These are phyloP conservation scores for Elasticomyces elasticus DNA, from an alignment of 495 filamentous ascomycete genomes.

Conservation along the genomic window DNA sequence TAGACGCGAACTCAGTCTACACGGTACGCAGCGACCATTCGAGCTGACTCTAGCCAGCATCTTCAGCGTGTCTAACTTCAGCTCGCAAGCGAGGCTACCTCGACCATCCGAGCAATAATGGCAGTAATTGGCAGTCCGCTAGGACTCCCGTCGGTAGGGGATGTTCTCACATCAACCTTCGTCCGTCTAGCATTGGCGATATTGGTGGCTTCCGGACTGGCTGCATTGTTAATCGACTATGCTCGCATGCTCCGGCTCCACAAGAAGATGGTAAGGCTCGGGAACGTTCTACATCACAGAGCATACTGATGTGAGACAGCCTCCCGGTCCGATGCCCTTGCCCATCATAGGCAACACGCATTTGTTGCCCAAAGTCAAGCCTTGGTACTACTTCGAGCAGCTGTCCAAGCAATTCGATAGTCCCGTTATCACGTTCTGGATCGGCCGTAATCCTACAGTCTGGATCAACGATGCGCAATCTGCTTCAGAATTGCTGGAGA, in stretches of 20 bases:
- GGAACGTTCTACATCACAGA: neutral
- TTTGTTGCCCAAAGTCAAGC: constrained; percentile 48
- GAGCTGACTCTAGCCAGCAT: no score
- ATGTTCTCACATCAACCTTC: neutral
- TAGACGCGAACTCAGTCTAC: no score
- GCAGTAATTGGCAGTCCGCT: constrained; percentile 7
- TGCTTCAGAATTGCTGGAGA: constrained; percentile 44
- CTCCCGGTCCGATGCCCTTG: constrained; percentile 44
- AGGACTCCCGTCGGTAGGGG: constrained; percentile 3
- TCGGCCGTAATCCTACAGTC: constrained; percentile 51
- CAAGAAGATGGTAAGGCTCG: constrained; percentile 31
- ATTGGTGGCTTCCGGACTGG: neutral
- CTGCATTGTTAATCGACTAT: constrained; percentile 37
- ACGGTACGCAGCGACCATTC: no score
- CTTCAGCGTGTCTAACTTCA: no score
- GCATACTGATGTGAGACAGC: constrained; percentile 28
- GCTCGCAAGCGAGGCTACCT: no score
- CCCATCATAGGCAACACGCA: constrained; percentile 46
- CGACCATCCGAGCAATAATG: neutral
- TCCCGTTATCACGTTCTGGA: constrained; percentile 51
- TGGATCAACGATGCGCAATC: constrained; percentile 58
- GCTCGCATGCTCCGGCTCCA: constrained; percentile 40
- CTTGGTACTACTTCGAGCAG: constrained; percentile 55
- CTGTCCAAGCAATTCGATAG: constrained; percentile 45
- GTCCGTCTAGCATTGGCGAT: neutral